Evolutionary conservation across 73 alveolate species (phyloP).

Genomic region (Paramecium sexaurelia): DNA sequence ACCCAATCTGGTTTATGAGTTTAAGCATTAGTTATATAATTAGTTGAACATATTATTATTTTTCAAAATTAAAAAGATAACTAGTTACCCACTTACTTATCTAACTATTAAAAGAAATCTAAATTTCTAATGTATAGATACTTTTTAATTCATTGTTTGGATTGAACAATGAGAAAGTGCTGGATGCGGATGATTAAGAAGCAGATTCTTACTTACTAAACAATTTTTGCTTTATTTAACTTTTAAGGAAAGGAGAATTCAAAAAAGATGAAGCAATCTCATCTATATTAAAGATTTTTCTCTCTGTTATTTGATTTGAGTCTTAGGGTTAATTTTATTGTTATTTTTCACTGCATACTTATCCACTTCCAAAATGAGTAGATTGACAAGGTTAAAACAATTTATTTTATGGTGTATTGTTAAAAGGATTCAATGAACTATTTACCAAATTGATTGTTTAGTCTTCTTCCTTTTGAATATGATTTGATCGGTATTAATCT

Average conservation of each 20-base stretch:
- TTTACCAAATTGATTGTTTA: neutral
- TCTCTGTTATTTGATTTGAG: neutral
- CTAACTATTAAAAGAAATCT: conserved; percentile 42
- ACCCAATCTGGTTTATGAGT: conserved; percentile 56
- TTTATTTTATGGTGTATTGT: conserved; percentile 36
- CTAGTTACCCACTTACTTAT: neutral
- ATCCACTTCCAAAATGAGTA: conserved; percentile 37
- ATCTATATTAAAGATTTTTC: conserved; percentile 9
- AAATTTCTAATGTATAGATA: neutral
- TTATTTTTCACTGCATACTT: neutral
- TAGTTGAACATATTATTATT: neutral
- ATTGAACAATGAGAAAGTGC: conserved; percentile 49
- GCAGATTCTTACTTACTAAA: conserved; percentile 31
- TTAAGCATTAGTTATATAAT: neutral
- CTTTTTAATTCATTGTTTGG: conserved; percentile 36
- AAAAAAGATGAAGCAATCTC: conserved; percentile 33
- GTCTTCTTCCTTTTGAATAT: neutral
- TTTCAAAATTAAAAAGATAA: conserved; percentile 45
- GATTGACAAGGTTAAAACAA: conserved; percentile 37
- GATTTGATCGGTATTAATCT: neutral
- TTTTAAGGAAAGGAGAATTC: conserved; percentile 25
- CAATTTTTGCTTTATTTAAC: neutral
- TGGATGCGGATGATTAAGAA: neutral
- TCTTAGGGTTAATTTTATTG: neutral
- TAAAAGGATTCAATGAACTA: neutral